Conservation (phyloP, 768 basidiomycete genomes). For the Lactarius evosmus region DNA sequence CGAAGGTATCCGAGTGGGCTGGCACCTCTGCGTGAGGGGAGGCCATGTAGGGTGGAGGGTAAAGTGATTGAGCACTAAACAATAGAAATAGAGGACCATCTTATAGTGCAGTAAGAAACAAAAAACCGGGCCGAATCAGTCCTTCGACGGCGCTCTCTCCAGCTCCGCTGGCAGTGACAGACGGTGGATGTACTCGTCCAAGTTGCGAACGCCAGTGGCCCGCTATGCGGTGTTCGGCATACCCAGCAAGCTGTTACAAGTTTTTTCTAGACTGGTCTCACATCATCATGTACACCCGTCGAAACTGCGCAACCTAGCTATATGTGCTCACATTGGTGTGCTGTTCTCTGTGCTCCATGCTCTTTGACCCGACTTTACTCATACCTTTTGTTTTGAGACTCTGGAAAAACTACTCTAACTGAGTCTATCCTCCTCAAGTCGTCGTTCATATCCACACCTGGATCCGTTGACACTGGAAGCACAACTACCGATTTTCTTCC, state of each 20-base stretch:
- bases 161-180: background rate
- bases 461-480: slow-evolving; percentile 86
- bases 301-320: slow-evolving; percentile 70
- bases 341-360: background rate
- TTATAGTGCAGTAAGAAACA: background rate
- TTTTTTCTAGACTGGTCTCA: slow-evolving; percentile 26
- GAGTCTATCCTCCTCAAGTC: slow-evolving; percentile 82
- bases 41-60: slow-evolving; percentile 1
- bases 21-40: slow-evolving; percentile 4
- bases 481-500: slow-evolving; percentile 90
- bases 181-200: slow-evolving; percentile 11
- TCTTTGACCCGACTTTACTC: slow-evolving; percentile 14
- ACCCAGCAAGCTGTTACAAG: background rate
- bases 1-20: slow-evolving; percentile 35
- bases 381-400: slow-evolving; percentile 49
- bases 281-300: slow-evolving; percentile 36
- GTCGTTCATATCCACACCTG: slow-evolving; percentile 65
- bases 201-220: slow-evolving; percentile 5
- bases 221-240: background rate
- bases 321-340: slow-evolving; percentile 87
- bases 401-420: slow-evolving; percentile 85
- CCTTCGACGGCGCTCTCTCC: background rate
- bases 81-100: background rate
- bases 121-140: background rate
- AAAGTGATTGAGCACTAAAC: background rate